phyloP scores from a whole-genome alignment of 805 yeast species.

The Lachancea thermotolerans region DNA sequence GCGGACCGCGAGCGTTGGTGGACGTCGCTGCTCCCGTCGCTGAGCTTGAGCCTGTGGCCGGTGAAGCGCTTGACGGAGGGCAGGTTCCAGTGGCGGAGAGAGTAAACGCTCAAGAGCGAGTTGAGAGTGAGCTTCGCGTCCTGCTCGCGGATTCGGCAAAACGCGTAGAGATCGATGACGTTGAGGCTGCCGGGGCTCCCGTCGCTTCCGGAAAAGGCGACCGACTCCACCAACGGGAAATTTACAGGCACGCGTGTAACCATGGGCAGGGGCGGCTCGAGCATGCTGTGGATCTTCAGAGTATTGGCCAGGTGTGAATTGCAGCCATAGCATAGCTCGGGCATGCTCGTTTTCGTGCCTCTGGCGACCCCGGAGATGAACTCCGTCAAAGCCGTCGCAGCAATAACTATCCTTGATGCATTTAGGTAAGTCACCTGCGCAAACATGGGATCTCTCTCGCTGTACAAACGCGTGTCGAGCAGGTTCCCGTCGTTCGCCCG shows the following conservation, averaged over 20 bases:
- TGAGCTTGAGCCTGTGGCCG: constrained; percentile 24
- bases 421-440: constrained; percentile 5
- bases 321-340: no score
- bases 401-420: constrained; percentile 9
- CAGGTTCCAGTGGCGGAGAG: constrained; percentile 22
- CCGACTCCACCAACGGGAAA: constrained; percentile 2
- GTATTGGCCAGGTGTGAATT: no score
- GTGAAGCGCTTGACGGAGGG: constrained; percentile 16
- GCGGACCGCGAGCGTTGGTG: constrained; percentile 9
- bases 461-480: not conserved
- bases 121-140: constrained; percentile 1
- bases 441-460: not conserved
- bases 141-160: not conserved
- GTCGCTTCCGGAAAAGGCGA: constrained; percentile 7
- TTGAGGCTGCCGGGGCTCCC: not conserved
- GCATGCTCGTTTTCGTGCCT: no score
- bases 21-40: constrained; percentile 4
- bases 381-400: not conserved
- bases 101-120: constrained; percentile 19
- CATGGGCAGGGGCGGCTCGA: no score
- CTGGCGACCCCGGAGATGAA: no score
- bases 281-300: no score
- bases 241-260: no score
- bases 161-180: not conserved
- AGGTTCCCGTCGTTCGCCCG: not conserved